Conservation (phyloP, 1,139 yeast genomes). For the Debaryomyces robertsiae region DNA sequence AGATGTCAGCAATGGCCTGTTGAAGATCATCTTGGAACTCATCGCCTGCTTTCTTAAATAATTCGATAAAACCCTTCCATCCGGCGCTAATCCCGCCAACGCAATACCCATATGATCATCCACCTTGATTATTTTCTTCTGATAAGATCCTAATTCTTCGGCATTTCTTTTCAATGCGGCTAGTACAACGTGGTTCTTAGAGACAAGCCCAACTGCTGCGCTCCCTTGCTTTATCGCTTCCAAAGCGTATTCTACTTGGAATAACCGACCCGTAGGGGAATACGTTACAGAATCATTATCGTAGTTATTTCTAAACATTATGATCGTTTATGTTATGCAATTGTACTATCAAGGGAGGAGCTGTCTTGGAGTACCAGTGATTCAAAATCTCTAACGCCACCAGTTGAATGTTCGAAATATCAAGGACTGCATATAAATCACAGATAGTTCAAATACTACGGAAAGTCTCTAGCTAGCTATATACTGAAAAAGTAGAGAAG, state of each 20-base stretch:
- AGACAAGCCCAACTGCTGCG: slow-evolving; percentile 92
- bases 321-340: slow-evolving; percentile 3
- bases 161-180: slow-evolving; percentile 96
- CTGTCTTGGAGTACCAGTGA: not conserved
- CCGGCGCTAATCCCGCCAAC: slow-evolving; percentile 97
- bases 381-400: slow-evolving; percentile 7
- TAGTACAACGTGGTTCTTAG: slow-evolving; percentile 82
- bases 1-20: slow-evolving; percentile 83
- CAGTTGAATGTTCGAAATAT: slow-evolving; percentile 1
- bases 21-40: slow-evolving; percentile 81
- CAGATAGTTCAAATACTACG: not conserved
- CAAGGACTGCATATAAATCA: not conserved
- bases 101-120: slow-evolving; percentile 95
- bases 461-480: too few relatives aligned
- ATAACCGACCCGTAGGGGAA: slow-evolving; percentile 95
- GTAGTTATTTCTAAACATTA: slow-evolving; percentile 91
- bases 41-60: slow-evolving; percentile 89
- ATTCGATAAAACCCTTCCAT: slow-evolving; percentile 90
- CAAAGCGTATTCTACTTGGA: slow-evolving; percentile 93
- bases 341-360: not conserved
- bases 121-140: slow-evolving; percentile 86
- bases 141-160: slow-evolving; percentile 95
- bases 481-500: too few relatives aligned
- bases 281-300: slow-evolving; percentile 97
- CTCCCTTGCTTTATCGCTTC: slow-evolving; percentile 98